Evolutionary conservation across 148 eudicot genomes (phyloP).

Genomic region (Drosera capensis): DNA sequence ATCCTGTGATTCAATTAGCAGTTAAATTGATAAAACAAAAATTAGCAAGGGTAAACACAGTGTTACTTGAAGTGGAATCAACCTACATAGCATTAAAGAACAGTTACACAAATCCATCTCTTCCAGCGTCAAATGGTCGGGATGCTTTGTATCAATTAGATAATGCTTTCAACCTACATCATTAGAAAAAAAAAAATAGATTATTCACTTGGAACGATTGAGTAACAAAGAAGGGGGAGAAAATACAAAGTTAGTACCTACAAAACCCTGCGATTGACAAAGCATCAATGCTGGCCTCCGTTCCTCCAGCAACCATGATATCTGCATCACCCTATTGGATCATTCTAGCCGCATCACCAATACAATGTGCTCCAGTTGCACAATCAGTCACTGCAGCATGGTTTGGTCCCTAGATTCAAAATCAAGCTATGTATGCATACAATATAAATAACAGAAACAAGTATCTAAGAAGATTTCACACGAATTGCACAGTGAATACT

Average conservation of each 20-base stretch:
- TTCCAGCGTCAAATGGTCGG: constrained; percentile 75
- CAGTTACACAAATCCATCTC: constrained; percentile 93
- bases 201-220: background rate
- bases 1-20: constrained; percentile 36
- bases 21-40: constrained; percentile 5
- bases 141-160: constrained; percentile 84
- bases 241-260: constrained; percentile 39
- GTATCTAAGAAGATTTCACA: too few species aligned
- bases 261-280: constrained; percentile 93
- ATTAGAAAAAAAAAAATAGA: background rate
- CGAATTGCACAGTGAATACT: too few species aligned
- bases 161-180: constrained; percentile 79
- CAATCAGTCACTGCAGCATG: constrained; percentile 99
- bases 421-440: constrained; percentile 29
- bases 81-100: background rate
- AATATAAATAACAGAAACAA: background rate
- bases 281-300: constrained; percentile 95
- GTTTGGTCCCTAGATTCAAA: constrained; percentile 94
- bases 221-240: background rate
- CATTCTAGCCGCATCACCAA: constrained; percentile 98
- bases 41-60: too few species aligned
- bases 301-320: constrained; percentile 98
- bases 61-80: too few species aligned
- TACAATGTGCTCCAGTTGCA: constrained; percentile 96
- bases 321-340: constrained; percentile 92